phyloP scores from a whole-genome alignment of 2,329 filamentous ascomycete genomes.

The Curvularia verruculosa region DNA sequence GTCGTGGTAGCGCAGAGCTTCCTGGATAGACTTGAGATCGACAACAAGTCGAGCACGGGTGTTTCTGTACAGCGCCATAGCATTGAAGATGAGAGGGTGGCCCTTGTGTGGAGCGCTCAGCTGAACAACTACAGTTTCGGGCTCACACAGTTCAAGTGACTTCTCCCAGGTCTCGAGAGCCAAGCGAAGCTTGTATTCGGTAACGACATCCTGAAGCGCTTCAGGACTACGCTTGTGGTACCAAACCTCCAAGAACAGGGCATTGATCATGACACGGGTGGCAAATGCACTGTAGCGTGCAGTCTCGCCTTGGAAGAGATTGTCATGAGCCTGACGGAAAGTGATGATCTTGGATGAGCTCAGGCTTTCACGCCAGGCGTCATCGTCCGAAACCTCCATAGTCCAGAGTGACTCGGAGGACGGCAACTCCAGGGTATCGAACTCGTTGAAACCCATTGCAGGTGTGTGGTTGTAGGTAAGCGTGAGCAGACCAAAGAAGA shows the following conservation, averaged over 20 bases:
- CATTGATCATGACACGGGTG: conserved; percentile 98
- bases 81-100: conserved; percentile 96
- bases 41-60: conserved; percentile 91
- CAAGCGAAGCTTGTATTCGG: conserved; percentile 95
- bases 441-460: conserved; percentile 97
- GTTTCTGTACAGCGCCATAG: conserved; percentile 95
- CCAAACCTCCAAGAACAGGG: conserved; percentile 97
- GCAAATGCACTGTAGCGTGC: conserved; percentile 95
- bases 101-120: conserved; percentile 94
- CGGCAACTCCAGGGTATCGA: conserved; percentile 88
- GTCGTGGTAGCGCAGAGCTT: conserved; percentile 95
- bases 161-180: conserved; percentile 99
- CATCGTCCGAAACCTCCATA: conserved; percentile 76
- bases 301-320: conserved; percentile 90
- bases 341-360: conserved; percentile 75
- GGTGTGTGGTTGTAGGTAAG: conserved; percentile 98
- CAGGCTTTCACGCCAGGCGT: conserved; percentile 81
- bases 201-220: conserved; percentile 93
- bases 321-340: conserved; percentile 92
- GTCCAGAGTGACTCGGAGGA: conserved; percentile 97
- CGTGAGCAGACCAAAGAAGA: conserved; percentile 95
- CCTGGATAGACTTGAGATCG: conserved; percentile 93
- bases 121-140: conserved; percentile 84
- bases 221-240: conserved; percentile 99
- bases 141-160: conserved; percentile 90